phyloP scores from a whole-genome alignment of 164 flowering plant genomes.

The Pachysandra terminalis region DNA sequence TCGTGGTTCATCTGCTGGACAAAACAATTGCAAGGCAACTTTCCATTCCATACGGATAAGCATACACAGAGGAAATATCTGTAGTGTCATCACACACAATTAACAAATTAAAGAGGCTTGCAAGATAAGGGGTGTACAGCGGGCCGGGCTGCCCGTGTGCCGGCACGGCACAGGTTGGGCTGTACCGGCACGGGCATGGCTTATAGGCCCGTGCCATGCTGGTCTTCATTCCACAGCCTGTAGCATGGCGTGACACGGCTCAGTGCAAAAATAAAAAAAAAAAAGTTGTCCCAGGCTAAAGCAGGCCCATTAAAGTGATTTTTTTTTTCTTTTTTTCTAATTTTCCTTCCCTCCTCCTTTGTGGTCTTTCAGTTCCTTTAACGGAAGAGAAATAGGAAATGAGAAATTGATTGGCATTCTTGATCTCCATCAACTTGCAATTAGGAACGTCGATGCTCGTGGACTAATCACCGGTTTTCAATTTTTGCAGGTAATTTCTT shows the following conservation, averaged over 20 bases:
- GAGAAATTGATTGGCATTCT: slow-evolving; percentile 69
- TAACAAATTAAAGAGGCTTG: too few species aligned
- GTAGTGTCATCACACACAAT: too few species aligned
- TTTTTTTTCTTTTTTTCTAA: background rate
- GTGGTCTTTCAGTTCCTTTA: slow-evolving; percentile 47
- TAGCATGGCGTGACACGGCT: too few species aligned
- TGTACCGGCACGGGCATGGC: too few species aligned
- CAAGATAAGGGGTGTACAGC: too few species aligned
- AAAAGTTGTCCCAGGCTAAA: too few species aligned
- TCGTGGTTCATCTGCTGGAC: slow-evolving; percentile 77
- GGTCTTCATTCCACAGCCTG: too few species aligned
- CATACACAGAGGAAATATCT: background rate
- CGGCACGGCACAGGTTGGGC: too few species aligned
- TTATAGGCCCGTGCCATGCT: too few species aligned
- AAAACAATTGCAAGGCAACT: slow-evolving; percentile 80
- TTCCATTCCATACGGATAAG: background rate
- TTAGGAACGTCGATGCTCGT: slow-evolving; percentile 70
- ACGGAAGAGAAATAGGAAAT: slow-evolving; percentile 63
- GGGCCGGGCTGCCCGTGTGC: too few species aligned
- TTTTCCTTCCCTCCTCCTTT: background rate
- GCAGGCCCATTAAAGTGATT: background rate
- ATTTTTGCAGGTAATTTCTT: slow-evolving; percentile 60
- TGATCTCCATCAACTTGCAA: slow-evolving; percentile 57
- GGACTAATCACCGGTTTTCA: slow-evolving; percentile 83
- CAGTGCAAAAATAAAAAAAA: too few species aligned